These are phyloP conservation scores for Tulasnella sp. DNA, from an alignment of 768 basidiomycete species.

Conservation along the genomic window DNA sequence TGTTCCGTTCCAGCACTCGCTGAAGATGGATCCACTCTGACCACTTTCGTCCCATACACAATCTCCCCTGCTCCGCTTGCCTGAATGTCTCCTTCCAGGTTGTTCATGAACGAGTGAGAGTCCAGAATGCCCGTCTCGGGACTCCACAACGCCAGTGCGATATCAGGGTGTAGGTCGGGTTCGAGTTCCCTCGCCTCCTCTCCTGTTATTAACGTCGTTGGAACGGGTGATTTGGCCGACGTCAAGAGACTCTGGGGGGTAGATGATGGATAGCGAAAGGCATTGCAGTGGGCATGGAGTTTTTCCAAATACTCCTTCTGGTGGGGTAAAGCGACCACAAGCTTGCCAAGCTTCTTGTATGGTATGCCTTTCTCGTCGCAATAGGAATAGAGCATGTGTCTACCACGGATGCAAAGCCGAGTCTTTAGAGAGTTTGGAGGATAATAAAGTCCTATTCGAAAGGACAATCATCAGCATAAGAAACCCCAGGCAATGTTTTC, in stretches of 20 bases:
- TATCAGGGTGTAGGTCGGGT: slow-evolving; percentile 63
- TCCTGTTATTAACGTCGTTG: slow-evolving; percentile 55
- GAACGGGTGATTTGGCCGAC: slow-evolving; percentile 33
- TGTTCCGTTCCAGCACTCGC: slow-evolving; percentile 27
- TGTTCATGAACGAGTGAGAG: slow-evolving; percentile 72
- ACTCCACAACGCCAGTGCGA: slow-evolving; percentile 64
- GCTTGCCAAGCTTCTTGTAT: slow-evolving; percentile 67
- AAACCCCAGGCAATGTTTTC: background rate
- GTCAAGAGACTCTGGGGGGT: slow-evolving; percentile 42
- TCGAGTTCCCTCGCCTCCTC: slow-evolving; percentile 61
- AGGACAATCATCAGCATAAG: background rate
- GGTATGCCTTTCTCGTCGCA: slow-evolving; percentile 54
- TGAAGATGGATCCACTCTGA: slow-evolving; percentile 62
- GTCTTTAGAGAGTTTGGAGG: slow-evolving; percentile 76
- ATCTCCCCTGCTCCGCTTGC: slow-evolving; percentile 58
- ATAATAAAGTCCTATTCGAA: slow-evolving; percentile 63
- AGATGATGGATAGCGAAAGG: slow-evolving; percentile 39
- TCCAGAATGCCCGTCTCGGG: slow-evolving; percentile 85
- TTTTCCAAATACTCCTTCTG: slow-evolving; percentile 60
- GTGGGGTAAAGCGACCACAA: slow-evolving; percentile 63
- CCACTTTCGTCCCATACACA: slow-evolving; percentile 67
- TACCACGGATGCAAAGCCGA: slow-evolving; percentile 70
- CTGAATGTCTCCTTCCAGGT: slow-evolving; percentile 66
- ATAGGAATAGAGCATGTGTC: slow-evolving; percentile 68
- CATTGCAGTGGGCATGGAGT: slow-evolving; percentile 34